phyloP scores from a whole-genome alignment of 768 basidiomycete species.

The Boletus rex-veris region DNA sequence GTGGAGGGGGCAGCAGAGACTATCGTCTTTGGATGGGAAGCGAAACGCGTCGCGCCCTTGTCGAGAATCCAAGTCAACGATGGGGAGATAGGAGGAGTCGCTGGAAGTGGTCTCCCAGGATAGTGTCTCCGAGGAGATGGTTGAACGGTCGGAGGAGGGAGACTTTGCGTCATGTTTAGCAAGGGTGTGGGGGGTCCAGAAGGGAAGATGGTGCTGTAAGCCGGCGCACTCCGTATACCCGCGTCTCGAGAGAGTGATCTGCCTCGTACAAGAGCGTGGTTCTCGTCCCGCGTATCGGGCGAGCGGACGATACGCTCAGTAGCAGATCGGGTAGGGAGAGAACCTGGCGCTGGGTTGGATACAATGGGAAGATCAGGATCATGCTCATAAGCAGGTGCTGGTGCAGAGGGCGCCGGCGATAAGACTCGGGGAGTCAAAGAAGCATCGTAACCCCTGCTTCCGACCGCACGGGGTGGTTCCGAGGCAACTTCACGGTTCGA shows the following conservation, averaged over 20 bases:
- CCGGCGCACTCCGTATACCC: constrained; percentile 32
- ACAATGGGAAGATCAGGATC: constrained; percentile 27
- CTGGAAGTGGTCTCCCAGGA: constrained; percentile 32
- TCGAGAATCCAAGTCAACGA: constrained; percentile 35
- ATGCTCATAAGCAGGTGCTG: constrained; percentile 22
- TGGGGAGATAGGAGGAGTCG: constrained; percentile 31
- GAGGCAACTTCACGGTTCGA: constrained; percentile 19
- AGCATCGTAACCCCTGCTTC: constrained; percentile 14
- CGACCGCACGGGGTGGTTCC: constrained; percentile 21
- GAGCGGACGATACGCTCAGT: constrained; percentile 32
- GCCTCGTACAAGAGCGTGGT: constrained; percentile 27
- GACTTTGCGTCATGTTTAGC: constrained; percentile 22
- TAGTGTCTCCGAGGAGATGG: constrained; percentile 33
- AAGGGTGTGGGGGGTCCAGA: constrained; percentile 31
- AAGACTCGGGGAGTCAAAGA: constrained; percentile 17
- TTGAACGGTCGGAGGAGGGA: constrained; percentile 19
- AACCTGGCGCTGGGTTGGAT: constrained; percentile 11
- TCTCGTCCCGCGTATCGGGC: constrained; percentile 28
- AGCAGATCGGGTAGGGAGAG: constrained; percentile 29
- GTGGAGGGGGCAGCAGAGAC: constrained; percentile 21
- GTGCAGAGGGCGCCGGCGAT: constrained; percentile 18
- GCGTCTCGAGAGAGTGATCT: constrained; percentile 32
- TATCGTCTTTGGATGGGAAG: constrained; percentile 14
- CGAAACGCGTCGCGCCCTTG: constrained; percentile 16
- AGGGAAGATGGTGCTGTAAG: constrained; percentile 33